Evolutionary conservation across 306 rosid species (phyloP).

Genomic region (Corylus americana): DNA sequence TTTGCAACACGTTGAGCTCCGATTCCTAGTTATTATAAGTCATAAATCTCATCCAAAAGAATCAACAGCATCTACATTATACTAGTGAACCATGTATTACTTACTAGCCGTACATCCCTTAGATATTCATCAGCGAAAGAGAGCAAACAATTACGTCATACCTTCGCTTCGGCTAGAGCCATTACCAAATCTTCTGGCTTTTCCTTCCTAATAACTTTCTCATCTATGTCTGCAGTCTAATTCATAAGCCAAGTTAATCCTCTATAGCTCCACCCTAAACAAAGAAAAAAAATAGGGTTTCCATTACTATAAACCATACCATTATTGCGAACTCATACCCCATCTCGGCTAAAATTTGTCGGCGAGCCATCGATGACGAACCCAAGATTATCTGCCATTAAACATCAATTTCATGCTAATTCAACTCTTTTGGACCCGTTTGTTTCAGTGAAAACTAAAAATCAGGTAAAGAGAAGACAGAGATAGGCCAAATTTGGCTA

Average conservation of each 20-base stretch:
- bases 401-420: not conserved
- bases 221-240: constrained; percentile 89
- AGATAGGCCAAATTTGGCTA: not conserved
- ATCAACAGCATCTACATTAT: not conserved
- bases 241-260: constrained; percentile 26
- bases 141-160: constrained; percentile 13
- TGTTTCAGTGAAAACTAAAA: not conserved
- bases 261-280: constrained; percentile 18
- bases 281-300: constrained; percentile 6
- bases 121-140: not conserved
- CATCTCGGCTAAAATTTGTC: constrained; percentile 73
- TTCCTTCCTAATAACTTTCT: constrained; percentile 70
- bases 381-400: constrained; percentile 73
- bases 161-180: constrained; percentile 91
- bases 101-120: not conserved
- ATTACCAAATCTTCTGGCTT: constrained; percentile 79
- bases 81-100: constrained; percentile 4
- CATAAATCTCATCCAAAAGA: not conserved
- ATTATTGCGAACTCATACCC: constrained; percentile 71
- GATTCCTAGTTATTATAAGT: not conserved
- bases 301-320: constrained; percentile 41
- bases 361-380: constrained; percentile 86
- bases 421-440: not conserved
- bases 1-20: not conserved
- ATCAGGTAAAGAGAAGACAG: not conserved